Percentiles rank a stretch among this genome's conserved stretches.
Evolutionary conservation across 495 filamentous ascomycete genomes (phyloP).

Genomic region (Cudoniella acicularis): DNA sequence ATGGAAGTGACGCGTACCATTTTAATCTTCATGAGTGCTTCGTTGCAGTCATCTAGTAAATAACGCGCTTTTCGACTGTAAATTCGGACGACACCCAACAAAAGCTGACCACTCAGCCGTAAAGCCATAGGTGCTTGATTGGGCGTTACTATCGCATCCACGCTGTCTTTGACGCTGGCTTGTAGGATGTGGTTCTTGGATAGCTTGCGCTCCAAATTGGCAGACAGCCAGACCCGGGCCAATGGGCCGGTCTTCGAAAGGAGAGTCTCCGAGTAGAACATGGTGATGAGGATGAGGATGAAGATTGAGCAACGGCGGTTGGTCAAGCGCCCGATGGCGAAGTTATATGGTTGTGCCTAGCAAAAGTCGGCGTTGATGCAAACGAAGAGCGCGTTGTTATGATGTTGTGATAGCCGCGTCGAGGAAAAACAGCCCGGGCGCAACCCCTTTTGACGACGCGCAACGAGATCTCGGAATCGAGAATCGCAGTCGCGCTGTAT

Average conservation of each 20-base stretch:
- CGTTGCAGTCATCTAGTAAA: conserved; percentile 93
- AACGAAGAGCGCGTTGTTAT: conserved; percentile 35
- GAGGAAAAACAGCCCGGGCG: conserved; percentile 3
- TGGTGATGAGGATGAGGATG: conserved; percentile 33
- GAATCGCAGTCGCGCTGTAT: background rate
- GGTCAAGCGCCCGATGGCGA: conserved; percentile 24
- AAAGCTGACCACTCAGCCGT: conserved; percentile 86
- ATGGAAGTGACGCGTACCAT: conserved; percentile 61
- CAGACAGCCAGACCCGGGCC: conserved; percentile 96
- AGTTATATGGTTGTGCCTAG: conserved; percentile 14
- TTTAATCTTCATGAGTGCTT: conserved; percentile 95
- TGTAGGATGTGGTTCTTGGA: conserved; percentile 92
- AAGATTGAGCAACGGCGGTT: conserved; percentile 19
- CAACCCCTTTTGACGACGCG: conserved; percentile 2
- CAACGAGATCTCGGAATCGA: background rate
- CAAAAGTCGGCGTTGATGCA: conserved; percentile 27
- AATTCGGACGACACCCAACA: conserved; percentile 93
- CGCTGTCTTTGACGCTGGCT: conserved; percentile 87
- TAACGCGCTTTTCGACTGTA: conserved; percentile 97
- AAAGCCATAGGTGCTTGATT: conserved; percentile 94
- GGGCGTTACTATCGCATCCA: conserved; percentile 88
- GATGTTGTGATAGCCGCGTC: conserved; percentile 23
- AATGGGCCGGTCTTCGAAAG: conserved; percentile 94
- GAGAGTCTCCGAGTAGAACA: conserved; percentile 98
- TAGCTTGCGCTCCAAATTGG: conserved; percentile 95